Evolutionary conservation across 1,284 basidiomycete species (phyloP), one percentile per base, ranked within the genome.

Genomic region (Boletus albobrunnescens): DNA sequence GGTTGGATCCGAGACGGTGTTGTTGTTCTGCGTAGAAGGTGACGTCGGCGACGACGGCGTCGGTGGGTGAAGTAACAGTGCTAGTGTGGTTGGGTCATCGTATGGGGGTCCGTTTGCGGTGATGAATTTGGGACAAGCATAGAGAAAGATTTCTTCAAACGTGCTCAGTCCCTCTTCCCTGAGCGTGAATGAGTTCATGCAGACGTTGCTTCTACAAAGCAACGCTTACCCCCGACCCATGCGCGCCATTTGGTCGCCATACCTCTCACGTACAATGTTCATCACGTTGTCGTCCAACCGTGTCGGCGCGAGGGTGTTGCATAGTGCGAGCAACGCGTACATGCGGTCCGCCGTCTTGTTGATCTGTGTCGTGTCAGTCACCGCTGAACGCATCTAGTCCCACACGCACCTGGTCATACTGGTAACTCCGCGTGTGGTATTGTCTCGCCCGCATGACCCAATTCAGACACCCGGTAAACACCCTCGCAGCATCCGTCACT

Each of bases 261-360:
- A 96, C 54, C 91, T 84, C 68, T 99, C 95, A 65, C 92, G 91
- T 51, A 94, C 90, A 47, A 87, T 89, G 57, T 90, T 90, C 68
- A 92, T 84, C 61, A 97, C 93, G 62, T 92, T 94, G 67, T 98
- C 95, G 65, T 98, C 95, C 47, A 95, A 72, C 42, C 93, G 78
- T 47, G 82, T 86, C 27, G 95, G 94, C 20, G 93, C 93, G 11
- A 98, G 77, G 0, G 91, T 89, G 58, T 92, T 90, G 72, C 92
- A 94, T 55, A 98, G 85, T 8, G 94, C 91, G 54, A 97, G 88
- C 17, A 99, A 72, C 4, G 94, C 93, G 65, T 98, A 96, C 94
- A 98, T 99, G 43, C 95, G 76, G 67, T 99, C 95, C 9, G 91
- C 94, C 23, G 89, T 94, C 76, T 97, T 98, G 76, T 87, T 94